These are phyloP conservation scores for Eragrostis nindensis DNA, from an alignment of 176 grass and related monocot species.

Conservation along the genomic window DNA sequence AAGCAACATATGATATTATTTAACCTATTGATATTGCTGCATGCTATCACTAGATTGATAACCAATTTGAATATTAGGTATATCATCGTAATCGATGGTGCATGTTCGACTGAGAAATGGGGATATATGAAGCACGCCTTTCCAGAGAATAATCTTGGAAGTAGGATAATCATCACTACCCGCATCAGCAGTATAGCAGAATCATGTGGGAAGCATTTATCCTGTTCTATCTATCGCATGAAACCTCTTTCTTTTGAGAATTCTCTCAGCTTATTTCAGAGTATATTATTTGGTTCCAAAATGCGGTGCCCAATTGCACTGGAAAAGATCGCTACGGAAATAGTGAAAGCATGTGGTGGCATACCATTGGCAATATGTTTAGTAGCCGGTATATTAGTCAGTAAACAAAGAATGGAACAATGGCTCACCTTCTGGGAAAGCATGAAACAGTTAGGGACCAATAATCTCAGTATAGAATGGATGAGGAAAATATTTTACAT, in stretches of 20 bases:
- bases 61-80: not conserved
- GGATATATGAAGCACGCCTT: not conserved
- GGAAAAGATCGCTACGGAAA: not conserved
- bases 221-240: not conserved
- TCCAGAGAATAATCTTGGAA: not conserved
- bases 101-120: not conserved
- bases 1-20: too few relatives aligned
- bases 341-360: constrained; percentile 11
- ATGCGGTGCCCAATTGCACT: not conserved
- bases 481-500: constrained; percentile 15
- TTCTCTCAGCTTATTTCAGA: not conserved
- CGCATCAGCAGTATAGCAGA: not conserved
- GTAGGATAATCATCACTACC: too few relatives aligned
- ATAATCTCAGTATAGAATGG: not conserved
- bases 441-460: too few relatives aligned
- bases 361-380: constrained; percentile 26
- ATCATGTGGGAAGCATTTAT: not conserved
- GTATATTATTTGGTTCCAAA: not conserved
- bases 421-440: too few relatives aligned
- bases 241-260: not conserved
- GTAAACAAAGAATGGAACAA: not conserved
- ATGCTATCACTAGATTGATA: too few relatives aligned
- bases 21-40: too few relatives aligned
- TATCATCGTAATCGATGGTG: not conserved
- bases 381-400: not conserved